Evolutionary conservation across 257 asterid species (phyloP), one percentile per base, ranked within the genome.

Genomic region (Solanum ossicruentum): DNA sequence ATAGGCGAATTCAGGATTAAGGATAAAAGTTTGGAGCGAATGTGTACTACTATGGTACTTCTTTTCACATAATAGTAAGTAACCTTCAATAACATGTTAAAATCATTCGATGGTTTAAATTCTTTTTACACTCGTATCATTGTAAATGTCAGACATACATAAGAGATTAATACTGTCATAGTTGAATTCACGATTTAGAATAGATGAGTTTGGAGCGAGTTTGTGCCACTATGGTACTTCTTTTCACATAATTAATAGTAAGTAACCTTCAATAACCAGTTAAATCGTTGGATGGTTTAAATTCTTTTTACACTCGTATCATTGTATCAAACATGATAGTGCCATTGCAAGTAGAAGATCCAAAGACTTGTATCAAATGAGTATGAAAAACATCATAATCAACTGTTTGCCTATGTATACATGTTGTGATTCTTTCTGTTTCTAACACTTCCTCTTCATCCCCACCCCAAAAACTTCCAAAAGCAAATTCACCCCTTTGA

Each of bases 391-490:
- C 91, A 23, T 89, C 91, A 65, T 94, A 91, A 85, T 93, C 98
- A 79, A 92, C 28, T 85, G 91, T 91, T 8, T 87, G 89, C 41
- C 89, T 87, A 57, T 26, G 77, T 45, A 92, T n/a, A 73, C 92
- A 87, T 65, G 91, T 78, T 70, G 87, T 84, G 13, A 92, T 91
- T 61, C 88, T 88, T 9, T 75, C 6, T 69, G 70, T 16, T 57
- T 52, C 18, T 26, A 45, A 45, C 4, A 63, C 36, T 2, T 12
- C 28, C n/a, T 82, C 63, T 82, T 67, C 83, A 23, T 90, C 92
- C 43, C 88, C 89, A 86, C 91, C 92, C 97, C 94, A 93, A 85
- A 95, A 95, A 82, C 98, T 93, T 49, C 98, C 99, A 81, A 95
- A 95, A 56, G 88, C 95, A 90, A 95, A 95, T 87, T 89, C 94